Evolutionary conservation across 495 filamentous ascomycete species (phyloP), one percentile per base, ranked within the genome.

Genomic region (Bombardia bombarda): DNA sequence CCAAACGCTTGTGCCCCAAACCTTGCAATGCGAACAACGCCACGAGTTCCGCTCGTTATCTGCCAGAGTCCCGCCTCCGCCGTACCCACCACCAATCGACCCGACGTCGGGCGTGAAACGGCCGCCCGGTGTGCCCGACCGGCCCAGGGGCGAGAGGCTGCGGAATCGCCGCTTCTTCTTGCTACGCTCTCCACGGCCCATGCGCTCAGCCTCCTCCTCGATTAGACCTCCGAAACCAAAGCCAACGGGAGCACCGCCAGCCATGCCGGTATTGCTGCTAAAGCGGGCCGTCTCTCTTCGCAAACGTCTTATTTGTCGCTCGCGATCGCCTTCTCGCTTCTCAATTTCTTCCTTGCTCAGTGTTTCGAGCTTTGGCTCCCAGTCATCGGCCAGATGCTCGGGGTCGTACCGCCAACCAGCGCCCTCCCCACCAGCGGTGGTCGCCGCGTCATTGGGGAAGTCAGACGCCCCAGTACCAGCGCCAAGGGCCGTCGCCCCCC

Each of bases 291-390:
- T 96, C 62, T 99, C 92, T 53, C 92, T 73, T 36, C 92, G 76
- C 32, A 96, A 60, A 35, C 93, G 75, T 22, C 92, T 67, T 25
- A 95, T 83, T 66, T 97, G 88, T 22, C 92, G 67, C 60, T 97
- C 92, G 19, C 93, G 78, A 57, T 97, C 93, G 40, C 87, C 88
- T 62, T 99, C 92, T 22, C 93, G 78, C 64, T 94, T 93, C 63
- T 99, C 93, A 37, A 99, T 97, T 61, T 99, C 92, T 53, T 97
- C 92, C 55, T 95, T 93, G 3, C 80, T 86, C 10, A 99, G 67
- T 0, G 76, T 77, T 61, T 97, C 92, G 1, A 99, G 75, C 64
- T 87, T 90, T 0, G 90, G 89, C 51, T 95, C 89, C 93, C 93
- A 99, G 46, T 90, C 87, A 43, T 87, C 83, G 20, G 80, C 87